Conservation (phyloP, 768 basidiomycete species). For the Royoungia palumana region DNA sequence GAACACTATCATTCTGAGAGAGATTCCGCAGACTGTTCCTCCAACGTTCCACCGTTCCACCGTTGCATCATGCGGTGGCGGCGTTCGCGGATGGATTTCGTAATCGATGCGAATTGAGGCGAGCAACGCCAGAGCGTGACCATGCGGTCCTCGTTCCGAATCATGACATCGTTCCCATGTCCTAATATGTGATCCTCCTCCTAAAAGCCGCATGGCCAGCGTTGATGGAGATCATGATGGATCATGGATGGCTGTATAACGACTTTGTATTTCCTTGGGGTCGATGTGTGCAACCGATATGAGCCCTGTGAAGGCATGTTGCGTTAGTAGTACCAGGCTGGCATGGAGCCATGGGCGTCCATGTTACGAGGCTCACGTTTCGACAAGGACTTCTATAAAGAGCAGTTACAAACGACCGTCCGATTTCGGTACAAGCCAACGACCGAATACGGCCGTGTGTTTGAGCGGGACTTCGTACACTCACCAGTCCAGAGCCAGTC, state of each 20-base stretch:
- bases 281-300: too few relatives aligned
- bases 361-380: too few relatives aligned
- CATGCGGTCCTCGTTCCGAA: slow-evolving; percentile 1
- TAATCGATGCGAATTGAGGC: not conserved
- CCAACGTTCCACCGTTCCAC: not conserved
- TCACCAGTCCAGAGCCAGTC: not conserved
- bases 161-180: slow-evolving; percentile 4
- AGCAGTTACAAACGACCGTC: slow-evolving; percentile 9
- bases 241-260: too few relatives aligned
- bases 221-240: too few relatives aligned
- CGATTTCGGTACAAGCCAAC: slow-evolving; percentile 13
- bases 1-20: too few relatives aligned
- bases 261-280: too few relatives aligned
- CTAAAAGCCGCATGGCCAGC: too few relatives aligned
- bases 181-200: too few relatives aligned
- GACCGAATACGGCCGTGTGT: slow-evolving; percentile 9
- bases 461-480: slow-evolving; percentile 12
- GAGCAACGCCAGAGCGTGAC: not conserved
- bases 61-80: not conserved
- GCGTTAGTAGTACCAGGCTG: too few relatives aligned
- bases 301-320: too few relatives aligned
- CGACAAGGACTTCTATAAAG: slow-evolving; percentile 7
- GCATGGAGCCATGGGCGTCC: too few relatives aligned
- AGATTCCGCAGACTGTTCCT: not conserved
- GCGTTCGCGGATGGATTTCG: not conserved